Evolutionary conservation across 2,329 filamentous ascomycete species (phyloP).

Genomic region (Lachnellula arida): DNA sequence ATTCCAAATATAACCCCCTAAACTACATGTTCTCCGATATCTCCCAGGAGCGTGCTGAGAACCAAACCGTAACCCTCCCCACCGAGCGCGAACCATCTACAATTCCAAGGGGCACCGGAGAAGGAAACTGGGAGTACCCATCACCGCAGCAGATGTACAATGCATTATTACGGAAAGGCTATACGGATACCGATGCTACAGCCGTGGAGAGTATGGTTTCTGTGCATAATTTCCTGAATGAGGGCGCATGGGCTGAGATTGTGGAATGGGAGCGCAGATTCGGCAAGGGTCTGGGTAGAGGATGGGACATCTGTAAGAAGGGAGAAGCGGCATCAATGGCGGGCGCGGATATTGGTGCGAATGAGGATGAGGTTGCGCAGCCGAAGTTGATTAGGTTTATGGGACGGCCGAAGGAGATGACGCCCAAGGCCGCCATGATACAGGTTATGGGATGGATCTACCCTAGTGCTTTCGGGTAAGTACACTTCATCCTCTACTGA

Average conservation of each 20-base stretch:
- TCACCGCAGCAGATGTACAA: slow-evolving; percentile 99
- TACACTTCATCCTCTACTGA: slow-evolving; percentile 13
- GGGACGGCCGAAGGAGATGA: slow-evolving; percentile 82
- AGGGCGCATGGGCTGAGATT: slow-evolving; percentile 95
- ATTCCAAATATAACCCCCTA: slow-evolving; percentile 68
- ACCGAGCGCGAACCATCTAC: slow-evolving; percentile 79
- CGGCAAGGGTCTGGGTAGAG: slow-evolving; percentile 62
- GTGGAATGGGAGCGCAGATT: slow-evolving; percentile 91
- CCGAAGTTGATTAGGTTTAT: slow-evolving; percentile 83
- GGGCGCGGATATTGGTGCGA: slow-evolving; percentile 41
- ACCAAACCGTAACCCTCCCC: slow-evolving; percentile 71
- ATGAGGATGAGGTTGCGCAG: slow-evolving; percentile 49
- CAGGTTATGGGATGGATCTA: slow-evolving; percentile 75
- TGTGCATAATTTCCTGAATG: slow-evolving; percentile 96
- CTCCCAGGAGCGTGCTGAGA: slow-evolving; percentile 70
- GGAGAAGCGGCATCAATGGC: slow-evolving; percentile 62
- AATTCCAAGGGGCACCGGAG: slow-evolving; percentile 79
- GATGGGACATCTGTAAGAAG: slow-evolving; percentile 68
- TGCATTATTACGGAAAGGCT: slow-evolving; percentile 90
- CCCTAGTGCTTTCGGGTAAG: slow-evolving; percentile 72
- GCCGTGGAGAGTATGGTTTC: slow-evolving; percentile 96
- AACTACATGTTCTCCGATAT: slow-evolving; percentile 95
- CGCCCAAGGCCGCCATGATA: slow-evolving; percentile 83
- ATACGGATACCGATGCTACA: slow-evolving; percentile 88
- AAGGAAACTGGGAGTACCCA: slow-evolving; percentile 92